A percentile compares a stretch with the other conserved stretches of the same genome.
These are phyloP conservation scores for Kwoniella sp. DNA, from an alignment of 768 basidiomycete genomes.

Conservation along the genomic window DNA sequence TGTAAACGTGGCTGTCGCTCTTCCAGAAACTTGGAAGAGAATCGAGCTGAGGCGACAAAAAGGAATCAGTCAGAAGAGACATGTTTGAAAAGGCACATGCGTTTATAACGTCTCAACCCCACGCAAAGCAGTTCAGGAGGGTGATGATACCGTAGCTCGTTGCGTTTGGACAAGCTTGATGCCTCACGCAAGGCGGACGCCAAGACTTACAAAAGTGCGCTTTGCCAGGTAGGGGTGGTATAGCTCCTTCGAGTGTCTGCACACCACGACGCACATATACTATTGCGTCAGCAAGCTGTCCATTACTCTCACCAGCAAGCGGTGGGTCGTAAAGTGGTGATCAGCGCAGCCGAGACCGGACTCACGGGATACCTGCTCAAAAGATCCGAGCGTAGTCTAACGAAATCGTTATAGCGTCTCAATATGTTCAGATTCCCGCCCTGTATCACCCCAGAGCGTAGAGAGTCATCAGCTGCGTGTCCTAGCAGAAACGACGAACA, in stretches of 20 bases:
- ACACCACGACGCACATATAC: no score
- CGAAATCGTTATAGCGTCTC: slow-evolving; percentile 52
- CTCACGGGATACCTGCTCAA: slow-evolving; percentile 40
- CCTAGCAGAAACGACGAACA: neutral
- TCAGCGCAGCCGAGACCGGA: neutral
- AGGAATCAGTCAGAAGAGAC: neutral
- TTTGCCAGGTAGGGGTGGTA: slow-evolving; percentile 49
- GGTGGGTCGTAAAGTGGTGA: no score
- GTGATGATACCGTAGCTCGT: no score
- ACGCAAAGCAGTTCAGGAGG: no score
- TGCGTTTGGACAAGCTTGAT: no score
- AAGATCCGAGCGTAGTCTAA: slow-evolving; percentile 33
- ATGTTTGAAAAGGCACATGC: no score
- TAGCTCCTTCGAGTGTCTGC: slow-evolving; percentile 35
- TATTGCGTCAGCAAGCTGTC: no score
- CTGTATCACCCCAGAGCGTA: no score
- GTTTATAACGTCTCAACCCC: no score
- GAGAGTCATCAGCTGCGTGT: no score
- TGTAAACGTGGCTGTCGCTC: slow-evolving; percentile 50
- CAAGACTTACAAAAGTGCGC: slow-evolving; percentile 44
- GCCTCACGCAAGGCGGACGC: neutral
- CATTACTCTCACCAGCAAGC: no score
- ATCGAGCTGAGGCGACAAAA: slow-evolving; percentile 39
- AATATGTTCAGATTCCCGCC: slow-evolving; percentile 42
- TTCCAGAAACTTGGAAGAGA: slow-evolving; percentile 44